These are phyloP conservation scores for Combretum micranthum DNA, from an alignment of 345 rosid genomes.

Conservation along the genomic window DNA sequence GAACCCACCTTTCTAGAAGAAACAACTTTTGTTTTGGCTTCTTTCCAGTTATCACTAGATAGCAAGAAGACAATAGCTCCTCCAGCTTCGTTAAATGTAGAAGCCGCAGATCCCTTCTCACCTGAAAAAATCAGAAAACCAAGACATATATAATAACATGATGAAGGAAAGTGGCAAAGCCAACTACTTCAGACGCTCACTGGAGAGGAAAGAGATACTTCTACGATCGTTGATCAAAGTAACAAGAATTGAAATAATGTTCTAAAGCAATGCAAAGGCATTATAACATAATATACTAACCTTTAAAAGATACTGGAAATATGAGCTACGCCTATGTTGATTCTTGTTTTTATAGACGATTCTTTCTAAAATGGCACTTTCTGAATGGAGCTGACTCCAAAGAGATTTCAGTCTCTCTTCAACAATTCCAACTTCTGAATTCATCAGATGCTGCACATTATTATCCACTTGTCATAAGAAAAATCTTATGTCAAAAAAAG, in stretches of 20 bases:
- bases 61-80: conserved; percentile 57
- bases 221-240: too few relatives aligned
- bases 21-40: conserved; percentile 61
- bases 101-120: conserved; percentile 80
- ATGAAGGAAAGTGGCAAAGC: neutral
- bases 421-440: conserved; percentile 22
- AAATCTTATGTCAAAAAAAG: too few relatives aligned
- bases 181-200: too few relatives aligned
- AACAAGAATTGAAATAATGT: too few relatives aligned
- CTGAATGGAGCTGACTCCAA: conserved; percentile 43
- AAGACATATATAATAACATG: neutral
- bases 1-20: conserved; percentile 67
- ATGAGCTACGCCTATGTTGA: conserved; percentile 83
- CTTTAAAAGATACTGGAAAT: conserved; percentile 83
- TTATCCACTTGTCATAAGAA: too few relatives aligned
- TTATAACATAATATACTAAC: conserved; percentile 15
- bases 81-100: conserved; percentile 57
- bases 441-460: conserved; percentile 15
- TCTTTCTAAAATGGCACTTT: conserved; percentile 61
- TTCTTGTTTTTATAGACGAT: conserved; percentile 88
- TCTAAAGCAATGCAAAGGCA: neutral
- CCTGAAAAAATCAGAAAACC: conserved; percentile 29
- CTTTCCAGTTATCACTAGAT: conserved; percentile 49
- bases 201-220: too few relatives aligned
- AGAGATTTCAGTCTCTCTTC: conserved; percentile 58